Base-by-base conservation (phyloP, 306 rosid species). In the Cucurbita argyrosperma region DNA sequence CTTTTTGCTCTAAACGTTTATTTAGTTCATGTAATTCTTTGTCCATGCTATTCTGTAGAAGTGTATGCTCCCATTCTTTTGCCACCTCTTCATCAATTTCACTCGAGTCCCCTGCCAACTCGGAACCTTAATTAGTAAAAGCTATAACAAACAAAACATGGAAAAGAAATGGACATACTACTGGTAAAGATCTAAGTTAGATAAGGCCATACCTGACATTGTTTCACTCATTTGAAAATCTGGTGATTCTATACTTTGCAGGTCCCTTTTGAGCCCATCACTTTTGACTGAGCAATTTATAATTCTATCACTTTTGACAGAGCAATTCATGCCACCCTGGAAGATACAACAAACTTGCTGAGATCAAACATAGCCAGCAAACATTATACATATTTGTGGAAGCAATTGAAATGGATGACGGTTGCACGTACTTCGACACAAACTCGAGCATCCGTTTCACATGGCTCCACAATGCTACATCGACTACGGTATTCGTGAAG, bases 1-100 rank as follows among this genome's bases (percentile, higher is more conserved):
- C 99, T 83, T 95, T 95, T 86, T 91, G 88, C 82, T 95, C 91
- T 75, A 95, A 83, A 74, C 97, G 97, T 82, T 88, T 91, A 77
- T 95, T 95, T 80, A 95, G 85, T 80, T 95, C 99, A 68, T 91
- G 80, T 76, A 95, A 81, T 85, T 95, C 99, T 80, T 88, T 95
- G 80, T 91, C 99, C 99, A 95, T 95, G 64, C 92, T 88, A 83
- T 83, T 90, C 51, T 95, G 97, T 76, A 95, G 83, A 82, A 95
- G 96, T 72, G 90, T 95, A 86, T 95, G 99, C 84, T 95, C 99
- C 99, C 96, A 95, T 70, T 91, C 99, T 84, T 95, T 95, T 42
- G 84, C 88, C 77, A 81, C 99, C 88, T 93, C 98, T 82, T 95
- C 90, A 61, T 87, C 99, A 74, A 95, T 86, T 82, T 91, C 97